Evolutionary conservation across 768 basidiomycete species (phyloP), one percentile per base, ranked within the genome.

Genomic region (Leccinum imitatum): DNA sequence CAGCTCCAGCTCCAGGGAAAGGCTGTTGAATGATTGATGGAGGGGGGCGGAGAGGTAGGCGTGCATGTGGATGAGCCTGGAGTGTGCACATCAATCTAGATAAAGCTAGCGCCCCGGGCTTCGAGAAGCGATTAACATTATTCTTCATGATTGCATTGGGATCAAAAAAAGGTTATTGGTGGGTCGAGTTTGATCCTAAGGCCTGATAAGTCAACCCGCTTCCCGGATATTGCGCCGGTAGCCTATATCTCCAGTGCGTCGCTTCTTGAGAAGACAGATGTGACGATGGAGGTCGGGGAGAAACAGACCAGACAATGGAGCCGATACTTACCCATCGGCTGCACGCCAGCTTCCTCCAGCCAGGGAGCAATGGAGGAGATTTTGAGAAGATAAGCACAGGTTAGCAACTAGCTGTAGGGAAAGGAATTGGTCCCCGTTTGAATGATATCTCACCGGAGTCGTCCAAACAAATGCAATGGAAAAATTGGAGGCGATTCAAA

Each of bases 261-360:
- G 9, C 15, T 41, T 10, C 48, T 11, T 1, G 19, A 53, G 35
- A 2, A n/a, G 3, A 30, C 21, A 46, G 44, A 10, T 14, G 46
- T 19, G 19, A 14, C 23, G 31, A 27, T 53, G 62, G 52, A 63
- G 56, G 37, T 50, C 56, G 52, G 62, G 2, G 25, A 44, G 41
- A 30, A 23, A 37, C n/a, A 10, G 6, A 19, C 15, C 25, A 17
- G 15, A 41, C 6, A 13, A 39, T 11, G 6, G 51, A 27, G 35
- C 10, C n/a, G 23, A 48, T 33, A 41, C 17, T n/a, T 30, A 30
- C 30, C 30, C 30, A 30, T 30, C 23, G 4, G 27, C 39, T 50
- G 31, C 31, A 33, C 10, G 10, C 31, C 31, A 31, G 8, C 31
- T 0, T 11, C 11, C 31, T 11, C 54, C 54, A 9, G 27, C 27